Conservation (phyloP, 2,329 filamentous ascomycete genomes). For the Colletotrichum higginsianum region DNA sequence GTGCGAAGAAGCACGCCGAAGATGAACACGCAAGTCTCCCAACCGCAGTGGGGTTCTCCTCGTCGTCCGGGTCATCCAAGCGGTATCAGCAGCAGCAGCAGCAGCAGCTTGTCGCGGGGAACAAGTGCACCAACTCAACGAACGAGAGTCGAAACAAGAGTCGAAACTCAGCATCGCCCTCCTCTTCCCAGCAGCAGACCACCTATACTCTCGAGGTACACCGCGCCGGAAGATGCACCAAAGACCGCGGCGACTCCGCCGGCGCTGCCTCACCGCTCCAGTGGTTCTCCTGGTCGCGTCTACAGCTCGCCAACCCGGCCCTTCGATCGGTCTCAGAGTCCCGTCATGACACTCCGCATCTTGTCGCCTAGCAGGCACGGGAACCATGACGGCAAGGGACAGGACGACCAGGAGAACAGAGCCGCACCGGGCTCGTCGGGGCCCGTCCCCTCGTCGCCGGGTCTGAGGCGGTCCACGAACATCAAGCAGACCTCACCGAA, state of each 20-base stretch:
- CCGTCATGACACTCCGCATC: conserved; percentile 35
- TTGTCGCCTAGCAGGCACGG: conserved; percentile 26
- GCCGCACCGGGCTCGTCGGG: background rate
- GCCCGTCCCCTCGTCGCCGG: background rate
- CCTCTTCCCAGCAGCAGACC: conserved; percentile 25
- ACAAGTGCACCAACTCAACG: conserved; percentile 12
- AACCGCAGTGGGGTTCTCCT: conserved; percentile 14
- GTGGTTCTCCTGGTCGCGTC: conserved; percentile 20
- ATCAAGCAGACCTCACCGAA: conserved; percentile 21
- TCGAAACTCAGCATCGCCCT: conserved; percentile 21
- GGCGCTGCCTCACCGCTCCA: conserved; percentile 13
- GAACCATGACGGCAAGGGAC: conserved; percentile 1
- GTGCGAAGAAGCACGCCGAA: background rate
- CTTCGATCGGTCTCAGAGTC: conserved; percentile 26
- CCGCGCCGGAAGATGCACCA: conserved; percentile 22
- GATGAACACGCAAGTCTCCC: conserved; percentile 28
- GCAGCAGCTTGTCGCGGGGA: background rate
- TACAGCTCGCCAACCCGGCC: conserved; percentile 33
- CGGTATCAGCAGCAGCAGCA: background rate
- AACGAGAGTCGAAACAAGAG: conserved; percentile 11
- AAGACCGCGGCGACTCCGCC: background rate
- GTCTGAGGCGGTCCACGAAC: conserved; percentile 13
- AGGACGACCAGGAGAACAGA: conserved; percentile 22
- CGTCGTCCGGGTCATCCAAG: conserved; percentile 12
- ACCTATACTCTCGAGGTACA: conserved; percentile 19